Percentiles rank a stretch among this genome's conserved stretches.
Conservation (phyloP, 169 alveolate genomes). For the Plasmodium inui region DNA sequence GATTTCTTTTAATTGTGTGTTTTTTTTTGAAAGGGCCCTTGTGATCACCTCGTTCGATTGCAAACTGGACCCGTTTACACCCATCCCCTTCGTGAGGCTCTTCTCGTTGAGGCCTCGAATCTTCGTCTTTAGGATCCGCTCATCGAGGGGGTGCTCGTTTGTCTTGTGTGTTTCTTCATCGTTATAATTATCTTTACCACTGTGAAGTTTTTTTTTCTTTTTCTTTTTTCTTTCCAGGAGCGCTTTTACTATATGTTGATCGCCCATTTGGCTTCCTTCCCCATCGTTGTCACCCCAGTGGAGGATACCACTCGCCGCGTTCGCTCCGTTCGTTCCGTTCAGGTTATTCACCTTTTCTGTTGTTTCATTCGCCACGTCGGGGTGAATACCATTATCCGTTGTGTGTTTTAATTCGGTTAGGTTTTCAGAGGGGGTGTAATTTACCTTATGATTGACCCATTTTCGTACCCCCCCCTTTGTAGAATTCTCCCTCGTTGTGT, state of each 20-base stretch:
- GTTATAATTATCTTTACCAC: background rate
- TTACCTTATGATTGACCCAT: background rate
- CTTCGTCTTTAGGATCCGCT: background rate
- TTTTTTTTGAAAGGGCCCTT: background rate
- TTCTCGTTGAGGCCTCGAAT: slow-evolving; percentile 11
- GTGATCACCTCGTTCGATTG: background rate
- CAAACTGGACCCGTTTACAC: background rate
- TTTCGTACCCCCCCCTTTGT: background rate
- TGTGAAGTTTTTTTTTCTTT: background rate
- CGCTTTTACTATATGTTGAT: background rate
- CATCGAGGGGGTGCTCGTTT: background rate
- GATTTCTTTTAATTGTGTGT: slow-evolving; percentile 13
- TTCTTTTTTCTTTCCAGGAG: background rate
- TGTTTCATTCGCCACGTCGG: background rate
- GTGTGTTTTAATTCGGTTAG: background rate
- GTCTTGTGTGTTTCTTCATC: background rate
- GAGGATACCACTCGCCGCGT: background rate
- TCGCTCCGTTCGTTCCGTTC: background rate
- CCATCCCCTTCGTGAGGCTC: background rate
- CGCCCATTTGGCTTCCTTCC: background rate
- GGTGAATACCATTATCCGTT: background rate
- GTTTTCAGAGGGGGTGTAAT: background rate
- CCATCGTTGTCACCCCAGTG: background rate
- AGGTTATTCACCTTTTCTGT: background rate
- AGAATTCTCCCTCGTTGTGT: background rate